Percentiles rank a stretch among this genome's conserved stretches.
Evolutionary conservation across 768 basidiomycete species (phyloP).

Genomic region (Exidia glandulosa): DNA sequence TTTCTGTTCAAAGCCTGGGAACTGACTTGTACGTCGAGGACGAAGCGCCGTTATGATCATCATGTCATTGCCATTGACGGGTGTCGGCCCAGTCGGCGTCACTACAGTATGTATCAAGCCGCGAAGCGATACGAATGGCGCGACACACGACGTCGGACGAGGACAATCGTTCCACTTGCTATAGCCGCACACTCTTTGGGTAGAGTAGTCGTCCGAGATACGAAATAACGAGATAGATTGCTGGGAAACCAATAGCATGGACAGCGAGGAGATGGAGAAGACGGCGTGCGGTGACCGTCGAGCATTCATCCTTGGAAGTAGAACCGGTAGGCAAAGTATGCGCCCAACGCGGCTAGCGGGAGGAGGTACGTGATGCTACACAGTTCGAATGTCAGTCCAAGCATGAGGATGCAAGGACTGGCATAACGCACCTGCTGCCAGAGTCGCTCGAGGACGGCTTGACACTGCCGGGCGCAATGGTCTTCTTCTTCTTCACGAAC

Average conservation of each 20-base stretch:
- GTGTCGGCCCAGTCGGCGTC: too few species aligned
- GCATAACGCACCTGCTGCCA: not conserved
- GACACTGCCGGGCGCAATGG: not conserved
- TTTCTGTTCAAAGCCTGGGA: too few species aligned
- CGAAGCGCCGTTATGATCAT: too few species aligned
- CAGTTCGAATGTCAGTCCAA: conserved; percentile 2
- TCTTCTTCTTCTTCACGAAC: not conserved
- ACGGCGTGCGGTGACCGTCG: not conserved
- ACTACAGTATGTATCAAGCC: too few species aligned
- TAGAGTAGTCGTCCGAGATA: too few species aligned
- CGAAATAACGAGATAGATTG: too few species aligned
- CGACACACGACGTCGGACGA: too few species aligned
- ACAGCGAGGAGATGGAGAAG: not conserved
- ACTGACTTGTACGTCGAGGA: too few species aligned
- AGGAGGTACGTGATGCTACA: conserved; percentile 71
- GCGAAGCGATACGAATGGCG: too few species aligned
- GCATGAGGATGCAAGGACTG: conserved; percentile 1
- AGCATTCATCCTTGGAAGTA: conserved; percentile 29
- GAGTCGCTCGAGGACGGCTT: not conserved
- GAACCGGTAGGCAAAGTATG: conserved; percentile 81
- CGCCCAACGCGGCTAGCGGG: conserved; percentile 67
- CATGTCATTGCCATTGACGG: too few species aligned
- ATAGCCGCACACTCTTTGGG: too few species aligned
- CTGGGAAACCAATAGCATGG: not conserved
- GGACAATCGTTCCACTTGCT: too few species aligned